phyloP scores from a whole-genome alignment of 768 basidiomycete species.

The Termitomyces sp. region DNA sequence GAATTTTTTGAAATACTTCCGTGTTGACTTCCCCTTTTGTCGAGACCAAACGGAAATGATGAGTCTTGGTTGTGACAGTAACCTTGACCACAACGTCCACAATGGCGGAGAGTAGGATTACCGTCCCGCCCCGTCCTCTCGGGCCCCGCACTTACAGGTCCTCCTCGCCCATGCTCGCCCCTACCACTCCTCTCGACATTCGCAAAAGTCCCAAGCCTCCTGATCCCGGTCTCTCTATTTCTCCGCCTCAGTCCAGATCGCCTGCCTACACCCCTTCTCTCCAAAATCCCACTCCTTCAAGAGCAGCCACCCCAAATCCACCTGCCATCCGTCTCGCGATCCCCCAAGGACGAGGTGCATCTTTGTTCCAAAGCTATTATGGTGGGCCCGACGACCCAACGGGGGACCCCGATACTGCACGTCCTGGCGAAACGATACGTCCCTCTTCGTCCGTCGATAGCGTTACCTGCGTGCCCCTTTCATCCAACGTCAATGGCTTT shows the following conservation, averaged over 20 bases:
- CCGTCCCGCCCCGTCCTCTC: constrained; percentile 31
- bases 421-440: constrained; percentile 36
- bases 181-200: constrained; percentile 23
- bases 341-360: constrained; percentile 24
- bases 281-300: constrained; percentile 20
- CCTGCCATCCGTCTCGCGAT: constrained; percentile 24
- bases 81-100: constrained; percentile 22
- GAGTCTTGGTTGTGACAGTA: constrained; percentile 14
- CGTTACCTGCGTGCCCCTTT: constrained; percentile 23
- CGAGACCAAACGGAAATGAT: constrained; percentile 21
- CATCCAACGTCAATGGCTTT: constrained; percentile 20
- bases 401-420: constrained; percentile 16
- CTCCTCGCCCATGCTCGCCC: constrained; percentile 25
- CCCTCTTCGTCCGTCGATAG: constrained; percentile 20
- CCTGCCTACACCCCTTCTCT: constrained; percentile 22
- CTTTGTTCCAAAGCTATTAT: constrained; percentile 33
- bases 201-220: constrained; percentile 19
- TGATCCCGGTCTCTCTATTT: constrained; percentile 1
- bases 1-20: constrained; percentile 9
- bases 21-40: constrained; percentile 21
- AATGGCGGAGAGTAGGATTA: constrained; percentile 18
- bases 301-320: constrained; percentile 24
- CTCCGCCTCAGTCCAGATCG: constrained; percentile 22
- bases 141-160: constrained; percentile 46
- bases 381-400: constrained; percentile 30